Percentiles rank a stretch among this genome's conserved stretches.
These are phyloP conservation scores for Fraxinus americana DNA, from an alignment of 257 asterid genomes.

Conservation along the genomic window DNA sequence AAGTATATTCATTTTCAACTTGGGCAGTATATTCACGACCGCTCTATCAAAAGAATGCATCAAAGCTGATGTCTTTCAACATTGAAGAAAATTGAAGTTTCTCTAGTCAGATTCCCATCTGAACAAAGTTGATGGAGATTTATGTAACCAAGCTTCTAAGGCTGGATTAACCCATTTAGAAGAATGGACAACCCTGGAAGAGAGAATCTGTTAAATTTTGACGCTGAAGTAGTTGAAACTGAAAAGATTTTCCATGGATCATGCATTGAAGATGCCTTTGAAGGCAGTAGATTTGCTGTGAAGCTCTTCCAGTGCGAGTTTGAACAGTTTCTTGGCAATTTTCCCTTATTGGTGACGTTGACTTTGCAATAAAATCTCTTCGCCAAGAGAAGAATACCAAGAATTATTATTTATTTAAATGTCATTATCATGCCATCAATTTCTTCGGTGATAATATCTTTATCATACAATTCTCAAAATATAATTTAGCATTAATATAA, in stretches of 20 bases:
- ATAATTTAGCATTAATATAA: background rate
- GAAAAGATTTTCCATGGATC: slow-evolving; percentile 6
- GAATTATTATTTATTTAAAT: background rate
- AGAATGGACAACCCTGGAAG: background rate
- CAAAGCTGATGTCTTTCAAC: background rate
- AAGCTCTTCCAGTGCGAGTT: background rate
- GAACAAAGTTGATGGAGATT: background rate
- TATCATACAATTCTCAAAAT: background rate
- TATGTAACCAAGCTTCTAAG: background rate
- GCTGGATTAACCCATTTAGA: slow-evolving; percentile 1
- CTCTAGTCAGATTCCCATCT: slow-evolving; percentile 7
- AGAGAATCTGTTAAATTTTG: background rate
- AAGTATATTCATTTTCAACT: too few relatives aligned
- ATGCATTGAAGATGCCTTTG: slow-evolving; percentile 3
- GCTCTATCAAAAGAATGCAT: background rate
- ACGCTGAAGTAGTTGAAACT: background rate
- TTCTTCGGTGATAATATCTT: background rate
- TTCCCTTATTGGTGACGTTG: background rate
- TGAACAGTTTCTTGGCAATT: background rate
- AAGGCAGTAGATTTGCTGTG: background rate
- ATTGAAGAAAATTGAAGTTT: background rate
- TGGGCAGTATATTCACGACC: background rate
- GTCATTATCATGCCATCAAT: background rate
- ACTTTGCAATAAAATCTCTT: background rate
- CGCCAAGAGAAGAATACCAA: background rate